phyloP scores from a whole-genome alignment of 2,329 filamentous ascomycete species.

The Colletotrichum zoysiae region DNA sequence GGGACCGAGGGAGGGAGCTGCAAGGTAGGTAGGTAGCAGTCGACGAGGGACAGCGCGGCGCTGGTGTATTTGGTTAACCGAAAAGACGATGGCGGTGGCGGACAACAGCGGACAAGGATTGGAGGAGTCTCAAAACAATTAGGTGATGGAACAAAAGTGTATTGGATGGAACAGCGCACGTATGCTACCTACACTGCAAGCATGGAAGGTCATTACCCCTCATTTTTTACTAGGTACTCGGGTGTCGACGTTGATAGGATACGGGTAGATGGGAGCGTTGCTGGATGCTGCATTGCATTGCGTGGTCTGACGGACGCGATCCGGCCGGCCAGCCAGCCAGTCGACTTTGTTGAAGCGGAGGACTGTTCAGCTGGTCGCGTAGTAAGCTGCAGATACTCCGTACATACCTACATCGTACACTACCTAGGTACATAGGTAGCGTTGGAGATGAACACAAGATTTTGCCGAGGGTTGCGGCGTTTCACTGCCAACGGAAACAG shows the following conservation, averaged over 20 bases:
- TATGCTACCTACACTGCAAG: constrained; percentile 27
- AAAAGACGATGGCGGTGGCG: constrained; percentile 3
- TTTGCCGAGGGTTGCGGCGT: constrained; percentile 33
- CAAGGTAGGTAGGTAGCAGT: background rate
- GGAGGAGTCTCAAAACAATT: constrained; percentile 12
- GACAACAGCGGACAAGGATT: constrained; percentile 15
- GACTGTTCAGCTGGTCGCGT: constrained; percentile 3
- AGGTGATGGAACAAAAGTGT: constrained; percentile 25
- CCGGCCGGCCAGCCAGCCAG: background rate
- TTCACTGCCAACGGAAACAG: constrained; percentile 38
- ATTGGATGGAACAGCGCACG: constrained; percentile 33
- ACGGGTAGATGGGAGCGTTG: background rate
- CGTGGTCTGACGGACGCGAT: background rate
- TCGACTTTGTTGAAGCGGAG: background rate
- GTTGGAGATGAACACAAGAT: constrained; percentile 33
- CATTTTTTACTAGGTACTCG: background rate
- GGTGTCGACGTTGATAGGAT: constrained; percentile 24
- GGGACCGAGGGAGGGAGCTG: background rate
- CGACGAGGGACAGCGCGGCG: background rate
- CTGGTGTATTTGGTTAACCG: constrained; percentile 22
- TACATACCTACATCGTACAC: no score
- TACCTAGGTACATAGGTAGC: no score
- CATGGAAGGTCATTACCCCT: constrained; percentile 39
- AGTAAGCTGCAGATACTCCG: constrained; percentile 15
- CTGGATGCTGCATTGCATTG: constrained; percentile 16